Base-by-base conservation (phyloP, 192 early-diverging fungal genomes). In the Phlyctochytrium bullatum region DNA sequence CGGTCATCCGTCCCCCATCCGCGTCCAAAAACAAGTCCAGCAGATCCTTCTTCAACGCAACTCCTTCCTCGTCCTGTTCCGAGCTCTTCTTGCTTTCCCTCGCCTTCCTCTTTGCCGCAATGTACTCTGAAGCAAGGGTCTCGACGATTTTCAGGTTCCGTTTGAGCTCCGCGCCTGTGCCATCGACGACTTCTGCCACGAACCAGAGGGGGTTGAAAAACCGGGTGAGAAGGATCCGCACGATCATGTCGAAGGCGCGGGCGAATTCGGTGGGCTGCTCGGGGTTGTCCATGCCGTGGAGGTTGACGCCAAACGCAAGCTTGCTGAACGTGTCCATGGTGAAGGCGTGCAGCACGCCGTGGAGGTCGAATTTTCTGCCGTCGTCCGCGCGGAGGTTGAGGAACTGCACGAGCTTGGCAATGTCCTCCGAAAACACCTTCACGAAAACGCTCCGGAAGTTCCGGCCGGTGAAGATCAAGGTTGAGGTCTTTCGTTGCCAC, bases 401-500 rank as follows among this genome's bases (percentile, higher is more conserved):
- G 20, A 14, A 20, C 12, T 25, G 10, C 12, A 57, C 54, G 14
- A 57, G 27, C 4, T 24, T 57, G 25, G 4, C 14, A 6, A 57
- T 6, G 6, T 57, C 54, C 54, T 57, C 54, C 54, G 27, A 6
- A 10, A 57, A 6, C 12, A 27, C 54, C 27, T 28, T 57, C 14
- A 6, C 6, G 6, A 57, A 14, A 47, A 47, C 54, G 10, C 25
- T 25, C 54, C 54, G 12, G 27, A 57, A 57, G 27, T 28, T 14
- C 54, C 27, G 10, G 4, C 54, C 54, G 31, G 36, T 75, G 35
- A 75, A 75, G 36, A 75, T 76, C n/a, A 71, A 68, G 40, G 71
- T n/a, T 2, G 65, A 69, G 29, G 57, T 76, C 50, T 89, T 88
- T 29, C 87, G 74, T 30, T 89, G 86, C 1, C 65, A 67, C 30